These are phyloP conservation scores for Penicillium subrubescens DNA, from an alignment of 495 filamentous ascomycete genomes.

Conservation along the genomic window DNA sequence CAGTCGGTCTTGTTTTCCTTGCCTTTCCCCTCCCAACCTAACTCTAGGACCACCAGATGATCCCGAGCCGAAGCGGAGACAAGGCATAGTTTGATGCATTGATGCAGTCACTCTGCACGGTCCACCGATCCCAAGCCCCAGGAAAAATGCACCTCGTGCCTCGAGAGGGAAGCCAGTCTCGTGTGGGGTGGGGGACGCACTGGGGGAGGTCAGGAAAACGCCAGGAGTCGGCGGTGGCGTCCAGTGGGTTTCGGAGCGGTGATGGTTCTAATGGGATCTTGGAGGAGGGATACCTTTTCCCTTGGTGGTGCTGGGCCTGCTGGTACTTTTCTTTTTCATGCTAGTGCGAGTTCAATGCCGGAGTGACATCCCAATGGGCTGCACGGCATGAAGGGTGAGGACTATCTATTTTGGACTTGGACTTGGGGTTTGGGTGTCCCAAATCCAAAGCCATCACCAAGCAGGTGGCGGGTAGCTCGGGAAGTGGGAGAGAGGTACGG, in stretches of 20 bases:
- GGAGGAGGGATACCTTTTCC: not conserved
- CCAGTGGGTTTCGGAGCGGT: constrained; percentile 9
- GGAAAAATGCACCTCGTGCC: not conserved
- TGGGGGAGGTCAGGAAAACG: not conserved
- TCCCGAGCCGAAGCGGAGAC: not conserved
- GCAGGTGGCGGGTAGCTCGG: not conserved
- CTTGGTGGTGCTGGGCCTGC: too few relatives aligned
- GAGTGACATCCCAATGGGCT: constrained; percentile 19
- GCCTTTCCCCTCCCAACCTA: not conserved
- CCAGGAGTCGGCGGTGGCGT: constrained; percentile 18
- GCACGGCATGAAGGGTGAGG: constrained; percentile 23
- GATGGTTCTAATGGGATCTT: not conserved
- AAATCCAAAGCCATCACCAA: too few relatives aligned
- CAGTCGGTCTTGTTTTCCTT: not conserved
- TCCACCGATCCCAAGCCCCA: not conserved
- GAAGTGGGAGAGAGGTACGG: not conserved
- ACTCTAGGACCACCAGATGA: not conserved
- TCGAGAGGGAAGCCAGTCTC: constrained; percentile 3
- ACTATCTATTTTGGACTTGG: not conserved
- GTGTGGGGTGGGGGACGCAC: not conserved
- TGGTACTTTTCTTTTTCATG: not conserved
- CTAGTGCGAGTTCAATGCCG: not conserved
- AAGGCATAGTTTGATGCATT: not conserved
- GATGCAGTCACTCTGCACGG: not conserved
- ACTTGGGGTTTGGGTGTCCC: too few relatives aligned